Conservation (phyloP, 2,329 filamentous ascomycete species). For the Macrophomina tecta region DNA sequence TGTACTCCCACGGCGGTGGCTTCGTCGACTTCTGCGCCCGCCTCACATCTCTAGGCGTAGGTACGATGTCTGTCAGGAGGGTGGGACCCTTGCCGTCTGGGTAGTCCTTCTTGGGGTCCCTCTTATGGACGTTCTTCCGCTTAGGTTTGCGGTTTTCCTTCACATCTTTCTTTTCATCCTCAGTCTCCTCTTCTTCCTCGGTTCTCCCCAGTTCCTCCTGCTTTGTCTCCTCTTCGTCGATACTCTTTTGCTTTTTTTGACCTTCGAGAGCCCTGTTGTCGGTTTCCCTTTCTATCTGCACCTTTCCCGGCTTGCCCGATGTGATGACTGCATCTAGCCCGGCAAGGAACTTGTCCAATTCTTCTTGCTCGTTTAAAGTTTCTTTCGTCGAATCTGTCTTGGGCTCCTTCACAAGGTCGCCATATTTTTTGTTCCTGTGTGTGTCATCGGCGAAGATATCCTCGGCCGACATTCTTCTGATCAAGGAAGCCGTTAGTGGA, state of each 20-base stretch:
- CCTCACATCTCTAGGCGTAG: not conserved
- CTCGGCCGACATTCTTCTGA: not conserved
- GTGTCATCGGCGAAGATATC: conserved; percentile 9
- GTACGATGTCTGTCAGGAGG: not conserved
- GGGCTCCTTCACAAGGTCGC: not conserved
- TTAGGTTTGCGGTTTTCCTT: not conserved
- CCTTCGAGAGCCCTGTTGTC: too few species aligned
- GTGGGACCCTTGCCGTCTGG: not conserved
- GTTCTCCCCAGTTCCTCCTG: too few species aligned
- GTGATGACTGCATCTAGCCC: too few species aligned
- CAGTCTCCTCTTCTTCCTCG: not conserved
- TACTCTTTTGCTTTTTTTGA: too few species aligned
- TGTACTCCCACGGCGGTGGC: not conserved
- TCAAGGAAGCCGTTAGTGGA: not conserved
- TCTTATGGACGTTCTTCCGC: not conserved
- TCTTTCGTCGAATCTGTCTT: too few species aligned
- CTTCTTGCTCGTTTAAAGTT: too few species aligned
- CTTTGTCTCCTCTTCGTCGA: too few species aligned
- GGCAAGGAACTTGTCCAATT: too few species aligned
- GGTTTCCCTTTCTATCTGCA: too few species aligned
- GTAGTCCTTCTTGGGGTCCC: not conserved
- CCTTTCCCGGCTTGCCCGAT: too few species aligned
- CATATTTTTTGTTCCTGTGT: not conserved
- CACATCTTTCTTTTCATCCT: not conserved
- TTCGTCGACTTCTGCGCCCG: not conserved